phyloP scores from a whole-genome alignment of 345 rosid species.

The Hibiscus mutabilis region DNA sequence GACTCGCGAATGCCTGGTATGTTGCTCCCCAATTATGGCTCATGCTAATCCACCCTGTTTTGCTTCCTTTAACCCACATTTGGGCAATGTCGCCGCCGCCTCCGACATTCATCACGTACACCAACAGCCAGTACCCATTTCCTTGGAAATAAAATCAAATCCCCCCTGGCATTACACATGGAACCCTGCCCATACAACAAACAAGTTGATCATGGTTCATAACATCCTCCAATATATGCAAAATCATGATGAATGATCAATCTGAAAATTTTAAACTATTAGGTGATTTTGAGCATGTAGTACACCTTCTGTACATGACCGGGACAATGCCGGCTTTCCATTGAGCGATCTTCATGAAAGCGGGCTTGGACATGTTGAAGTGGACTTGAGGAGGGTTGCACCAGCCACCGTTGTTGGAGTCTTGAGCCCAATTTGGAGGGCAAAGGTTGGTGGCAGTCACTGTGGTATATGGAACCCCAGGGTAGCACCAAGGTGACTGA shows the following conservation, averaged over 20 bases:
- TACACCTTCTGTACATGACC: constrained; percentile 57
- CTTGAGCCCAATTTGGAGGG: constrained; percentile 67
- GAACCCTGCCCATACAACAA: constrained; percentile 27
- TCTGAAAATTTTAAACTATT: background rate
- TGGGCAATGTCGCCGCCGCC: constrained; percentile 52
- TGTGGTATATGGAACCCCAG: constrained; percentile 30
- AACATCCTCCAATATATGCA: too few relatives aligned
- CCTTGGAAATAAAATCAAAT: constrained; percentile 38
- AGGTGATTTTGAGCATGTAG: background rate
- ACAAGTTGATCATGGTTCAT: background rate
- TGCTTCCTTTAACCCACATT: constrained; percentile 68
- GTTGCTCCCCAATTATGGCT: constrained; percentile 96
- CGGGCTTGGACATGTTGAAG: constrained; percentile 82
- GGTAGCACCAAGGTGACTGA: constrained; percentile 43
- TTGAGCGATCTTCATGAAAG: constrained; percentile 75
- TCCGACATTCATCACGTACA: constrained; percentile 65
- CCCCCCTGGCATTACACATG: constrained; percentile 45
- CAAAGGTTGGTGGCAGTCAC: constrained; percentile 79
- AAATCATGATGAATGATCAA: background rate
- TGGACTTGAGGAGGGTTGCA: constrained; percentile 84
- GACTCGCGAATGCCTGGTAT: constrained; percentile 74
- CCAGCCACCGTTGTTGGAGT: constrained; percentile 78
- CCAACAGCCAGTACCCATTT: constrained; percentile 56
- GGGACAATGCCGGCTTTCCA: constrained; percentile 89
- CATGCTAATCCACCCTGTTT: constrained; percentile 71